Evolutionary conservation across 352 stramenopile species (phyloP).

Genomic region (Peronosclerospora sorghi): DNA sequence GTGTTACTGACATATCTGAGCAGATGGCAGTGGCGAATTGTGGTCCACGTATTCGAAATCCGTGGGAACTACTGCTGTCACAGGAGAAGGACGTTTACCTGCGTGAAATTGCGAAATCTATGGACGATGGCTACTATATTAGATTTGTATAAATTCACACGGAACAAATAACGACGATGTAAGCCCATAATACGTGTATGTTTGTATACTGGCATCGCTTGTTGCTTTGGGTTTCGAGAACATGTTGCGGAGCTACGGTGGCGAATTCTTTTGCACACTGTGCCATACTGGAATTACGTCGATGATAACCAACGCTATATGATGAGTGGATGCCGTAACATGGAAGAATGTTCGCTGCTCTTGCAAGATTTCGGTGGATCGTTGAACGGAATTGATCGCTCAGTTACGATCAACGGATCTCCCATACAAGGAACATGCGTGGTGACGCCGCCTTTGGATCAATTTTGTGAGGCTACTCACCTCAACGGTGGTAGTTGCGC

Average conservation of each 20-base stretch:
- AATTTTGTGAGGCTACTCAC: constrained; percentile 69
- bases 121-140: constrained; percentile 79
- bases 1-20: constrained; percentile 15
- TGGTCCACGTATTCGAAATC: constrained; percentile 60
- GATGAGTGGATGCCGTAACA: constrained; percentile 39
- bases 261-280: constrained; percentile 69
- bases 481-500: constrained; percentile 30
- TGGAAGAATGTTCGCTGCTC: constrained; percentile 66
- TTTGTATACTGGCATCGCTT: constrained; percentile 83
- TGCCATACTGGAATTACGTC: constrained; percentile 85
- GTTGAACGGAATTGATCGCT: constrained; percentile 14
- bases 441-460: constrained; percentile 27
- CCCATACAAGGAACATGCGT: constrained; percentile 55
- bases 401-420: constrained; percentile 57
- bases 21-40: constrained; percentile 24
- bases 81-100: constrained; percentile 69
- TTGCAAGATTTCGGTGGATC: constrained; percentile 65
- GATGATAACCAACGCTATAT: constrained; percentile 69
- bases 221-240: constrained; percentile 80
- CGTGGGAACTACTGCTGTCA: constrained; percentile 52
- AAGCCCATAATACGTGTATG: constrained; percentile 83
- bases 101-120: constrained; percentile 50
- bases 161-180: constrained; percentile 65
- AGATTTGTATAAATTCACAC: constrained; percentile 84
- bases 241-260: constrained; percentile 68